Evolutionary conservation across 768 basidiomycete species (phyloP).

Genomic region (Gymnopilus dilepis): DNA sequence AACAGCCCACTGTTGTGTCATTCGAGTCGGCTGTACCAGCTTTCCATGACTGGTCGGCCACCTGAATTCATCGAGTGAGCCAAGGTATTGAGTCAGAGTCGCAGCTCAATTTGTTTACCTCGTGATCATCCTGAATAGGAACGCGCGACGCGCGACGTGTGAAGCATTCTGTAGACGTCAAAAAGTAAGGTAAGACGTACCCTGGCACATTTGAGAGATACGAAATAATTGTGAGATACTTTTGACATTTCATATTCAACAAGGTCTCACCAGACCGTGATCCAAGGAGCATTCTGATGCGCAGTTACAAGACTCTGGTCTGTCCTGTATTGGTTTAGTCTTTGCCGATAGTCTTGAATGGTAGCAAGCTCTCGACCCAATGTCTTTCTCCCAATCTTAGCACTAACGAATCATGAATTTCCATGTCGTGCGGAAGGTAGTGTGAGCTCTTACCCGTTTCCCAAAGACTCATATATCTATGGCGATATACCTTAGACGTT

Average conservation of each 20-base stretch:
- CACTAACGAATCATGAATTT: conserved; percentile 31
- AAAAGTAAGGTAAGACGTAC: neutral
- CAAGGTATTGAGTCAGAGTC: neutral
- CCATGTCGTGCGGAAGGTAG: neutral
- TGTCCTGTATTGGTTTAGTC: conserved; percentile 56
- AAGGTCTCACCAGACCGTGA: conserved; percentile 50
- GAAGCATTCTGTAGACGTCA: neutral
- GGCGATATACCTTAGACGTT: neutral
- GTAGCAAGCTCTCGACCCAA: conserved; percentile 61
- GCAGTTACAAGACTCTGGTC: conserved; percentile 52
- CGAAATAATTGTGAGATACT: neutral
- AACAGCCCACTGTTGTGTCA: conserved; percentile 53
- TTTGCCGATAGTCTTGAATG: conserved; percentile 58
- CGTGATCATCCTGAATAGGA: conserved; percentile 51
- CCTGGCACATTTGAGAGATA: neutral
- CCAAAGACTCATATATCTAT: conserved; percentile 56
- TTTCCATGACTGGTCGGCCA: conserved; percentile 64
- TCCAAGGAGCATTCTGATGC: conserved; percentile 59
- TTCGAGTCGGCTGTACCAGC: conserved; percentile 60
- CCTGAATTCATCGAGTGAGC: conserved; percentile 29
- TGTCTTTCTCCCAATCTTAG: conserved; percentile 52
- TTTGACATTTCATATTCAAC: neutral
- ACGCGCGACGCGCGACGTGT: too few relatives aligned
- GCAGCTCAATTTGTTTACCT: conserved; percentile 32
- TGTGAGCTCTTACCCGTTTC: conserved; percentile 33